Evolutionary conservation across 1,139 yeast genomes (phyloP).

Genomic region (Zygoascus meyerae): DNA sequence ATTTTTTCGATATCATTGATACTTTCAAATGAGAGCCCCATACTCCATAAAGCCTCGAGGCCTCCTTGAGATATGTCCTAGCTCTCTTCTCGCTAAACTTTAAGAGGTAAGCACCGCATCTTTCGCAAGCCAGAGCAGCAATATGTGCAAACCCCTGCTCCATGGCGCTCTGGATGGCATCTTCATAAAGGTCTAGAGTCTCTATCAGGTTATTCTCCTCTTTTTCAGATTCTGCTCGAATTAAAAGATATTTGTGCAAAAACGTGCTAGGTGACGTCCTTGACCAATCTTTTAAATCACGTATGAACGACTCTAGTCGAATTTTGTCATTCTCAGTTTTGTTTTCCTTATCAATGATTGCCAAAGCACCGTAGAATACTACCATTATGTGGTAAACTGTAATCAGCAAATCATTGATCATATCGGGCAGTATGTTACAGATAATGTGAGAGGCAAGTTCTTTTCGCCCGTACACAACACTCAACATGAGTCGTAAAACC

Average conservation of each 20-base stretch:
- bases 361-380: conserved; percentile 29
- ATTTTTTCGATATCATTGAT: conserved; percentile 20
- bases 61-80: conserved; percentile 21
- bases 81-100: conserved; percentile 29
- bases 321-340: conserved; percentile 20
- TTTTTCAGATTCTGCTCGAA: conserved; percentile 35
- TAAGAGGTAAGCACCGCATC: conserved; percentile 47
- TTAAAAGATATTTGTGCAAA: conserved; percentile 33
- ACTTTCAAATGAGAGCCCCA: conserved; percentile 35
- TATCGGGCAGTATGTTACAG: conserved; percentile 22
- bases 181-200: conserved; percentile 44
- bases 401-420: conserved; percentile 25
- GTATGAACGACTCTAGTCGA: conserved; percentile 22
- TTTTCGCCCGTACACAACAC: conserved; percentile 26
- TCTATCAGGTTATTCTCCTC: conserved; percentile 33
- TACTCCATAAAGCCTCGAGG: conserved; percentile 26
- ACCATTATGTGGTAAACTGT: conserved; percentile 29
- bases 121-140: conserved; percentile 40
- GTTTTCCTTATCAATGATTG: conserved; percentile 24
- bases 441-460: conserved; percentile 27
- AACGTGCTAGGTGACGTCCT: conserved; percentile 38
- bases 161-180: conserved; percentile 40
- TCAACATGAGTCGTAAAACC: conserved; percentile 23
- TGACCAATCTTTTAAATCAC: conserved; percentile 36
- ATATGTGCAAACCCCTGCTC: conserved; percentile 36